Conservation (phyloP, 106 monocot genomes). For the Alisma plantagoaquatica region DNA sequence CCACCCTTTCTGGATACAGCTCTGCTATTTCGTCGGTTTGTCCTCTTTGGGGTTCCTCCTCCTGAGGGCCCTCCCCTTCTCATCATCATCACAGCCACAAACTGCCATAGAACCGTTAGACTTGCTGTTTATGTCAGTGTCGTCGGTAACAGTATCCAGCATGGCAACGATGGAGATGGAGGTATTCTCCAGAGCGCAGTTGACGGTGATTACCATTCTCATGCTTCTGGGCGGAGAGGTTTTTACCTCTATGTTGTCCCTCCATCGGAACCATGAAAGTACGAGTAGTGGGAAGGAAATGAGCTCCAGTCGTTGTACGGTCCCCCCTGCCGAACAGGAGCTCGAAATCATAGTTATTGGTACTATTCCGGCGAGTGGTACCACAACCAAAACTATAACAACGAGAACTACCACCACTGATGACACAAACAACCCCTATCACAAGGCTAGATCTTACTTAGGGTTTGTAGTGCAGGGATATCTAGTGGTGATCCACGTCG, state of each 20-base stretch:
- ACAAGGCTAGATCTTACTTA: too few relatives aligned
- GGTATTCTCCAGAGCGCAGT: constrained; percentile 31
- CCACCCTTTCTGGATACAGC: constrained; percentile 30
- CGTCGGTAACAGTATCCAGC: constrained; percentile 35
- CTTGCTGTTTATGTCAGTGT: constrained; percentile 37
- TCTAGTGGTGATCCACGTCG: constrained; percentile 11
- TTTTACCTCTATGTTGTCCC: background rate
- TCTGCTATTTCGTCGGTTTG: constrained; percentile 23
- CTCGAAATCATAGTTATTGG: too few relatives aligned
- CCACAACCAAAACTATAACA: too few relatives aligned
- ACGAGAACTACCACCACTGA: too few relatives aligned
- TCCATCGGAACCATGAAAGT: too few relatives aligned
- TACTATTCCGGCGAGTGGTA: too few relatives aligned
- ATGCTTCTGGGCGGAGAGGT: background rate
- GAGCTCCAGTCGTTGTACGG: too few relatives aligned
- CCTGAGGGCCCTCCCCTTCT: constrained; percentile 11
- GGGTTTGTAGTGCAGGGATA: constrained; percentile 23
- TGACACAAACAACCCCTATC: too few relatives aligned
- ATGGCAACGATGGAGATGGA: constrained; percentile 38
- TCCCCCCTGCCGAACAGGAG: too few relatives aligned
- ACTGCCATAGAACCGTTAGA: constrained; percentile 11
- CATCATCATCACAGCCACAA: constrained; percentile 1
- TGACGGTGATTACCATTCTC: constrained; percentile 20
- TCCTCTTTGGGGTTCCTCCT: constrained; percentile 18
- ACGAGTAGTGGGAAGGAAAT: too few relatives aligned